Base-by-base conservation (phyloP, 2,329 filamentous ascomycete genomes). In the Tympanopsis confertula region DNA sequence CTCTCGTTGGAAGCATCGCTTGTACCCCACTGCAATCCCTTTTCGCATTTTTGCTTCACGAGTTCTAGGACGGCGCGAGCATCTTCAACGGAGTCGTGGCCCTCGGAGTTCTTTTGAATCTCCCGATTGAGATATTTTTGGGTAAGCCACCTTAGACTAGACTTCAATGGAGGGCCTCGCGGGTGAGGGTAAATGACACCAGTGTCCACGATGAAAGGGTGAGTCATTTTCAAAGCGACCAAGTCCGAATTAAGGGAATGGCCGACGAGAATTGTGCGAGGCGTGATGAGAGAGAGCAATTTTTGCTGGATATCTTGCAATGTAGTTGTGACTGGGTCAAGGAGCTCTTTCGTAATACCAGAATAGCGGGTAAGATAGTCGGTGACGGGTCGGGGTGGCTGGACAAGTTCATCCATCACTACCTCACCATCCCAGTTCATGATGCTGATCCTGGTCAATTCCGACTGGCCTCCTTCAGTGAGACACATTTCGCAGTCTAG, bases 401-500 rank as follows among this genome's bases (percentile, higher is more conserved):
- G 93, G 50, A 98, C 91, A 12, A 96, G 73, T 60, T 94, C 84
- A 55, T 98, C 91, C 37, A 96, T 62, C 13, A 94, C 68, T 7
- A 84, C 72, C 22, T 77, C 74, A 36, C 88, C 88, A 47, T 87
- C 76, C 89, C 91, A 98, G 42, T 78, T 67, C 5, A 98, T 66
- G 28, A 96, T 58, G 54, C 87, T 95, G 54, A 96, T 82, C 40
- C 91, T 78, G 2, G 91, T 93, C 32, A 98, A 75, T 24, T 88
- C 86, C 44, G 82, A 86, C 45, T 85, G 74, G 35, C 78, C 78
- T 42, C 82, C 77, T 42, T 80, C 83, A 2, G 87, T 93, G 61
- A 86, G 79, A 55, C 88, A 94, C 91, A 98, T 98, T 59, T 98
- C 91, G 59, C 91, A 98, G 55, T 98, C 91, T 39, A 98, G 67